Conservation (phyloP, 1,284 basidiomycete genomes). For the Papiliotrema terrestris region DNA sequence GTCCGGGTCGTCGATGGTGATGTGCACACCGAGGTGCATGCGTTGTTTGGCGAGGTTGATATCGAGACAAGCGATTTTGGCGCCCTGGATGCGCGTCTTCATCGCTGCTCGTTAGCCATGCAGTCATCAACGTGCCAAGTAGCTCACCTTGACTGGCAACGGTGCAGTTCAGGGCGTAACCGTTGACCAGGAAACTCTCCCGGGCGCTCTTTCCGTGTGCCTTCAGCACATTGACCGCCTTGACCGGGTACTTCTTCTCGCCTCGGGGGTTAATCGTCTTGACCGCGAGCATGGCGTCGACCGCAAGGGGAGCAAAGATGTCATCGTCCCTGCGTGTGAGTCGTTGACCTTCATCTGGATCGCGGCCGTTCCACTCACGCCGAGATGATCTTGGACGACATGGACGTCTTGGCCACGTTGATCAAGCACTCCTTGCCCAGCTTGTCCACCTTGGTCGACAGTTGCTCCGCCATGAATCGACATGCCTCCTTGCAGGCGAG, state of each 20-base stretch:
- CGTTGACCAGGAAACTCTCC: constrained; percentile 92
- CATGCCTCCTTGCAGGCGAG: constrained; percentile 96
- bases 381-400: constrained; percentile 98
- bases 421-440: constrained; percentile 88
- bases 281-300: constrained; percentile 97
- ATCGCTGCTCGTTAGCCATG: constrained; percentile 62
- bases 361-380: constrained; percentile 58
- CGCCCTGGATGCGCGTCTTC: constrained; percentile 89
- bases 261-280: constrained; percentile 92
- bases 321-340: constrained; percentile 76
- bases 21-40: constrained; percentile 98
- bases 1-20: constrained; percentile 94
- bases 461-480: constrained; percentile 96
- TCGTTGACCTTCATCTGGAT: background rate
- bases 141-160: constrained; percentile 89
- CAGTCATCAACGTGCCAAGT: background rate
- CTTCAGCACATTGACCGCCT: constrained; percentile 99
- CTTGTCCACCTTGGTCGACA: constrained; percentile 90
- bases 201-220: constrained; percentile 95
- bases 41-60: constrained; percentile 96
- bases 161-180: constrained; percentile 98
- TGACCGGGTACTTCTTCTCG: constrained; percentile 98
- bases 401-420: constrained; percentile 97
- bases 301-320: constrained; percentile 96
- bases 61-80: constrained; percentile 97